Evolutionary conservation across 1,139 yeast species (phyloP).

Genomic region (Suhomyces yuchorum): DNA sequence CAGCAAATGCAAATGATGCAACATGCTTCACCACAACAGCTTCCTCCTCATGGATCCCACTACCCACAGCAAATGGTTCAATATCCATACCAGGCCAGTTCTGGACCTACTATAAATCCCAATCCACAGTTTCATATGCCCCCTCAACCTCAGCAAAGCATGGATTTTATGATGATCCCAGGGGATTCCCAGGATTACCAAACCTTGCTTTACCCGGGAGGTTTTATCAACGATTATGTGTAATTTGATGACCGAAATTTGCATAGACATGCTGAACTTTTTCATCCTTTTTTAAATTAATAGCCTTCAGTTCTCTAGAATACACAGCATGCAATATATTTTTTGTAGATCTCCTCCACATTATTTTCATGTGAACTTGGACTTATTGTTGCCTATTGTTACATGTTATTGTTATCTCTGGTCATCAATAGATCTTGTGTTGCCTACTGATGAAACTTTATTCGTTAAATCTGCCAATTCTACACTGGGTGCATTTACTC

Average conservation of each 20-base stretch:
- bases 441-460: not conserved
- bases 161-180: constrained; percentile 23
- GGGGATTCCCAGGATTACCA: constrained; percentile 19
- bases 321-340: constrained; percentile 6
- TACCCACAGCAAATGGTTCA: constrained; percentile 14
- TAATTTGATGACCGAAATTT: constrained; percentile 4
- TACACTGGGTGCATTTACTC: not conserved
- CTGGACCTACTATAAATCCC: constrained; percentile 1
- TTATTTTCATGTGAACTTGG: not conserved
- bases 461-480: not conserved
- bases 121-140: constrained; percentile 8
- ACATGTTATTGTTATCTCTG: not conserved
- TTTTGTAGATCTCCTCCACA: not conserved
- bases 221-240: constrained; percentile 13
- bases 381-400: not conserved
- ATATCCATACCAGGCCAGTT: constrained; percentile 14
- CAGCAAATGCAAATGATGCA: constrained; percentile 23
- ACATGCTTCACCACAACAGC: constrained; percentile 10
- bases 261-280: constrained; percentile 6
- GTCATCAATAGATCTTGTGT: not conserved
- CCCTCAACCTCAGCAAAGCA: constrained; percentile 14
- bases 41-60: constrained; percentile 4
- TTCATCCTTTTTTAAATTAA: not conserved
- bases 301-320: constrained; percentile 7
- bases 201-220: constrained; percentile 17